phyloP scores from a whole-genome alignment of 345 rosid genomes.

The Brassica carinata region DNA sequence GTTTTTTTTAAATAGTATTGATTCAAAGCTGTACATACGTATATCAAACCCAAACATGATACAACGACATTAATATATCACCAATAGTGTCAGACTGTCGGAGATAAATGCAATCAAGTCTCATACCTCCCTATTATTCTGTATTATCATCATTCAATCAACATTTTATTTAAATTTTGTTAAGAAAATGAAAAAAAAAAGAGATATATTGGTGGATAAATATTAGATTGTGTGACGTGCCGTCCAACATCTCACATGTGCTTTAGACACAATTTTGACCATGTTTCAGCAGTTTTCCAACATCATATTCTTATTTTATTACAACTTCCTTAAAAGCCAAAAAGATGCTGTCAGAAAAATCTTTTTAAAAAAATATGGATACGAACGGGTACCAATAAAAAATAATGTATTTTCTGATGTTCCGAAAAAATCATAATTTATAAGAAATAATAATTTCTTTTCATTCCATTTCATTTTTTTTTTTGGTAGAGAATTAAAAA shows the following conservation, averaged over 20 bases:
- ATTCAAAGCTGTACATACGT: not conserved
- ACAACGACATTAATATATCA: not conserved
- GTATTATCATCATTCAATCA: slow-evolving; percentile 12
- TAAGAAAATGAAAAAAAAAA: not conserved
- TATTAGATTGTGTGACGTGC: slow-evolving; percentile 19
- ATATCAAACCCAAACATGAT: not conserved
- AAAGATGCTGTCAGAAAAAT: slow-evolving; percentile 22
- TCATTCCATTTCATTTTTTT: too few relatives aligned
- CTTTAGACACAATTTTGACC: slow-evolving; percentile 29
- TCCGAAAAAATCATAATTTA: too few relatives aligned
- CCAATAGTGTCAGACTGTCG: slow-evolving; percentile 2
- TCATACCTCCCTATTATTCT: not conserved
- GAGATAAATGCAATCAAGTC: not conserved
- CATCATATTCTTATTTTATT: not conserved
- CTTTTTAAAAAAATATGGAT: not conserved
- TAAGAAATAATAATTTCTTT: too few relatives aligned
- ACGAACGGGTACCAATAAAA: too few relatives aligned
- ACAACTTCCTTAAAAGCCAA: slow-evolving; percentile 19
- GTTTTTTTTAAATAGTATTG: too few relatives aligned
- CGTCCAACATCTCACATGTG: slow-evolving; percentile 34
- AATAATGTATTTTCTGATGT: too few relatives aligned
- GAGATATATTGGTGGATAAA: not conserved
- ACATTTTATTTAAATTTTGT: not conserved
- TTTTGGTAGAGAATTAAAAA: too few relatives aligned
- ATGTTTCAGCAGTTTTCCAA: slow-evolving; percentile 7